Evolutionary conservation across 192 early-diverging fungal species (phyloP).

Genomic region (Backusella morwellensis): DNA sequence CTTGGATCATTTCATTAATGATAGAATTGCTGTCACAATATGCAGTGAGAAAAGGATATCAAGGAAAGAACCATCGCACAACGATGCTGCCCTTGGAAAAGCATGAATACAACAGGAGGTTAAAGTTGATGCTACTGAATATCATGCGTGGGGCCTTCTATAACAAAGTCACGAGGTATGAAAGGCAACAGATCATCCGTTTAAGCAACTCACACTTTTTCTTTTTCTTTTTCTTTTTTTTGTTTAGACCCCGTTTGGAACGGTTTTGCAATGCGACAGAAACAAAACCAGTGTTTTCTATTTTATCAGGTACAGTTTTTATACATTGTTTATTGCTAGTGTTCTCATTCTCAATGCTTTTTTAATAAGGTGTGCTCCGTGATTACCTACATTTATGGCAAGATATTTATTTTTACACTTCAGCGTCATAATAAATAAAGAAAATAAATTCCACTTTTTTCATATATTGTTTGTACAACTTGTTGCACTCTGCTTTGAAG

Average conservation of each 20-base stretch:
- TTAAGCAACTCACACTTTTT: not conserved
- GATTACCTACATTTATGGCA: conserved; percentile 92
- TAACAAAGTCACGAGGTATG: conserved; percentile 68
- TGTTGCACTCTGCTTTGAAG: not conserved
- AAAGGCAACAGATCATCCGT: not conserved
- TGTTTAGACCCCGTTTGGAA: conserved; percentile 54
- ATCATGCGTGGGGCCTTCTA: conserved; percentile 85
- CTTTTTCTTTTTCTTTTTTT: too few species aligned
- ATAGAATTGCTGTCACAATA: conserved; percentile 63
- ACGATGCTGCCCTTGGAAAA: conserved; percentile 66
- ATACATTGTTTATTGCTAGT: not conserved
- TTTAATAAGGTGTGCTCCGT: conserved; percentile 47
- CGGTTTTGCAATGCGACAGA: conserved; percentile 59
- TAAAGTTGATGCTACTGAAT: conserved; percentile 75
- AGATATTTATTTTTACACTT: conserved; percentile 85
- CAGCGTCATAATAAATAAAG: conserved; percentile 42
- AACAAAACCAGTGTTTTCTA: conserved; percentile 74
- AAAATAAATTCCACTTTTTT: not conserved
- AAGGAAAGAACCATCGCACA: not conserved
- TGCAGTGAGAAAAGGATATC: conserved; percentile 24
- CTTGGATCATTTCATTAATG: conserved; percentile 79
- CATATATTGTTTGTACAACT: not conserved
- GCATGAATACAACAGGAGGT: conserved; percentile 70
- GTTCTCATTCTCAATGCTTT: not conserved
- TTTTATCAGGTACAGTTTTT: conserved; percentile 56